Base-by-base conservation (phyloP, 2,329 filamentous ascomycete genomes). In the Monosporascus sp. region DNA sequence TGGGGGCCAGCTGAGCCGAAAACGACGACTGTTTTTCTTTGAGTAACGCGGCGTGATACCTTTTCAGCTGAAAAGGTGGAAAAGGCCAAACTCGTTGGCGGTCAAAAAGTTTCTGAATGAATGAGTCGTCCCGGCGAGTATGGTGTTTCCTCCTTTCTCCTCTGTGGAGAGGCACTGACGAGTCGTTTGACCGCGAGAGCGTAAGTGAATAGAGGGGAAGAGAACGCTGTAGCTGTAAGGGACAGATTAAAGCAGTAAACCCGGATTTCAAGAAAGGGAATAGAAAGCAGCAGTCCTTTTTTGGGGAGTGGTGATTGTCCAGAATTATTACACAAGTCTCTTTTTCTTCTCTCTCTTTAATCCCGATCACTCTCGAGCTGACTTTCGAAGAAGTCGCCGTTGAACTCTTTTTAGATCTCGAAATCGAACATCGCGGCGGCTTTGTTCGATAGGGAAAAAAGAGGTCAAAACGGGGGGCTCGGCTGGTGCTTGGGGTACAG, bases 361-460 rank as follows among this genome's bases (percentile, higher is more conserved):
- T 47, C 46, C 51, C 51, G 49, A 54, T 65, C 61, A 65, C 66
- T 72, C 56, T 62, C 50, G 59, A 79, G 78, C 78, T 78, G 77
- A 81, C 78, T 79, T 74, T 74, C 63, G 67, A 70, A 24, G 71
- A 79, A 65, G 64, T 66, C 64, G 77, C 77, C 76, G 43, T 78
- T 74, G 75, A 72, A 62, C 66, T 70, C 68, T 68, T 35, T 75
- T 74, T 75, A 81, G 68, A 80, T 72, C 72, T 70, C 71, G 66
- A 64, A 75, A 69, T 74, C 75, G 75, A 79, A 78, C 77, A 82
- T 81, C 68, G 73, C 74, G 73, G 68, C 71, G 70, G 71, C 70
- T 68, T 75, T 71, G 75, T 76, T 80, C 74, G 76, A 75, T 75
- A 65, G 65, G 62, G 62, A 64, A 63, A 69, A 69, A 69, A 69